Conservation (phyloP, 2,329 filamentous ascomycete species). For the Ophiobolus disseminans region DNA sequence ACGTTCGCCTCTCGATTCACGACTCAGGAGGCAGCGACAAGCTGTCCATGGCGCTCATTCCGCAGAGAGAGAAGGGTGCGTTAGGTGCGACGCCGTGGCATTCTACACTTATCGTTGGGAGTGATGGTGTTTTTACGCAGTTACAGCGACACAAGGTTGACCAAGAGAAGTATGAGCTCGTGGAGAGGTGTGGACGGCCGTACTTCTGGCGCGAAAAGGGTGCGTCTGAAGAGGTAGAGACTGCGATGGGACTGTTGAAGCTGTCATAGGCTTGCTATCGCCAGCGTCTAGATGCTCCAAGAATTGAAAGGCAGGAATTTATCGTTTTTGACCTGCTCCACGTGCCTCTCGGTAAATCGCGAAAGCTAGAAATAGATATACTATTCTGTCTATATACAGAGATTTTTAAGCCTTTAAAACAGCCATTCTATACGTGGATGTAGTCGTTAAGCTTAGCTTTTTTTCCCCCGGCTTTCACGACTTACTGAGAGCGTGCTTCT, state of each 20-base stretch:
- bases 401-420: too few relatives aligned
- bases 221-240: slow-evolving; percentile 1
- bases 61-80: slow-evolving; percentile 25
- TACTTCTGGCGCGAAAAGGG: slow-evolving; percentile 34
- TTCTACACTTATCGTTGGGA: slow-evolving; percentile 24
- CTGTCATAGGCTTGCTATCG: too few relatives aligned
- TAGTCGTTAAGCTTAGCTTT: too few relatives aligned
- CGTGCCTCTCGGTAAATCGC: too few relatives aligned
- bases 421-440: too few relatives aligned
- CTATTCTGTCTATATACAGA: too few relatives aligned
- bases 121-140: slow-evolving; percentile 29
- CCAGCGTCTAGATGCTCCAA: too few relatives aligned
- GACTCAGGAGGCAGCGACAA: slow-evolving; percentile 40
- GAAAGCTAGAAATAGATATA: too few relatives aligned
- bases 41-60: slow-evolving; percentile 38
- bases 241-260: slow-evolving; percentile 6
- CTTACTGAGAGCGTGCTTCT: too few relatives aligned
- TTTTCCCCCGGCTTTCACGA: too few relatives aligned
- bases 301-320: too few relatives aligned
- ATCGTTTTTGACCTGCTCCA: too few relatives aligned
- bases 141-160: slow-evolving; percentile 26
- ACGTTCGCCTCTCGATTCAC: slow-evolving; percentile 42
- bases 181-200: slow-evolving; percentile 25
- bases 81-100: slow-evolving; percentile 39
- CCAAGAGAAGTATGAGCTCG: slow-evolving; percentile 26